Conservation (phyloP, 192 early-diverging fungal genomes). For the Rhizoclosmatium sp. region DNA sequence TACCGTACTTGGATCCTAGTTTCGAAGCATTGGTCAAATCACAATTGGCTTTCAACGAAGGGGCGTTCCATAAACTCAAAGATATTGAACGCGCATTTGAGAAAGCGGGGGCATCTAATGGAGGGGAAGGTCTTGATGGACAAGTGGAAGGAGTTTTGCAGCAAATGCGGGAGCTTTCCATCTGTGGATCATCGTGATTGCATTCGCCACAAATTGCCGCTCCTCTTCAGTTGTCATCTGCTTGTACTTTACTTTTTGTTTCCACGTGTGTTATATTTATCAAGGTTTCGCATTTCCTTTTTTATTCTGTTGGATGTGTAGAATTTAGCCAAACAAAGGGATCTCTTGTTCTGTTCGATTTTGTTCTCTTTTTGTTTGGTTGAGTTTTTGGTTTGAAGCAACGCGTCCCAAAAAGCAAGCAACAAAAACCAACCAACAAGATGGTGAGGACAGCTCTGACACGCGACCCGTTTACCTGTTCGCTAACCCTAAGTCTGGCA, state of each 20-base stretch:
- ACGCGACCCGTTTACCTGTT: background rate
- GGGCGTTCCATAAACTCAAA: constrained; percentile 79
- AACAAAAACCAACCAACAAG: background rate
- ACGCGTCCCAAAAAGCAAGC: background rate
- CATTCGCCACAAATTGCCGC: background rate
- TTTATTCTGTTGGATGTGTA: no score
- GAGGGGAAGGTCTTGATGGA: constrained; percentile 67
- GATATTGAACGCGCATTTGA: constrained; percentile 57
- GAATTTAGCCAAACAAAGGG: no score
- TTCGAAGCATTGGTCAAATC: constrained; percentile 96
- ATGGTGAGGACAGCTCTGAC: background rate
- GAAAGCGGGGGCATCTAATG: constrained; percentile 45
- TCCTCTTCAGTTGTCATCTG: background rate
- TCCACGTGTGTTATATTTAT: no score
- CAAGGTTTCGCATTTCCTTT: no score
- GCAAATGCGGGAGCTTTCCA: constrained; percentile 89
- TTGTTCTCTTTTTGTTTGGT: no score
- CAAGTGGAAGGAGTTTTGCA: constrained; percentile 81
- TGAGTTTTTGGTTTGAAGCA: background rate
- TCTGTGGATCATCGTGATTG: constrained; percentile 66
- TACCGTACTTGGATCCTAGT: constrained; percentile 92
- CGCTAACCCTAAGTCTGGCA: background rate
- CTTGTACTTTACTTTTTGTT: no score
- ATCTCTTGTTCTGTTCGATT: no score
- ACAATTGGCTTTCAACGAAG: constrained; percentile 90